These are phyloP conservation scores for Eucalyptus cloeziana DNA, from an alignment of 345 rosid genomes.

Conservation along the genomic window DNA sequence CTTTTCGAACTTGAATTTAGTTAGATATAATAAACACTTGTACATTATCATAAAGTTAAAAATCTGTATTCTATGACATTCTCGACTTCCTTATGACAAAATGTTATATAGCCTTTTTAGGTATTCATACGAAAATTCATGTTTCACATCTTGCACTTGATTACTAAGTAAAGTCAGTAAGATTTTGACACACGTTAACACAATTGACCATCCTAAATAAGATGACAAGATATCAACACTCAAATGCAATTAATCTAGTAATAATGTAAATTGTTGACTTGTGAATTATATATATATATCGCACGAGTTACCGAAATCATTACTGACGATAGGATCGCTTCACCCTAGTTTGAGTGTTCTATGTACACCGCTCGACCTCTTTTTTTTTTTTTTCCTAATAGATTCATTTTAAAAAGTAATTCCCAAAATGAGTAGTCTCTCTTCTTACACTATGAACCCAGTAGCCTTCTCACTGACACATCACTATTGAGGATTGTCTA, in stretches of 20 bases:
- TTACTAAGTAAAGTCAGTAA: background rate
- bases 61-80: no score
- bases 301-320: no score
- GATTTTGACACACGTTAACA: background rate
- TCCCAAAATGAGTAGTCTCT: background rate
- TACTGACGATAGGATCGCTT: background rate
- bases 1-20: background rate
- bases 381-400: no score
- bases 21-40: no score
- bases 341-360: background rate
- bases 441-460: background rate
- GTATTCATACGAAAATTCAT: background rate
- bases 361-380: rapidly evolving
- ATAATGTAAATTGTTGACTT: no score
- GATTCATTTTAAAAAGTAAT: background rate
- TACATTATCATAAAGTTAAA: background rate
- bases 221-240: no score
- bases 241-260: background rate
- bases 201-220: background rate
- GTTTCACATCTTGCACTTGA: background rate
- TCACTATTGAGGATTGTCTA: background rate
- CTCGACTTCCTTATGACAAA: background rate
- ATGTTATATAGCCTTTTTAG: background rate
- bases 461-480: background rate
- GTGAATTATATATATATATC: rapidly evolving